These are phyloP conservation scores for Carallia pectinifolia DNA, from an alignment of 345 rosid genomes.

Conservation along the genomic window DNA sequence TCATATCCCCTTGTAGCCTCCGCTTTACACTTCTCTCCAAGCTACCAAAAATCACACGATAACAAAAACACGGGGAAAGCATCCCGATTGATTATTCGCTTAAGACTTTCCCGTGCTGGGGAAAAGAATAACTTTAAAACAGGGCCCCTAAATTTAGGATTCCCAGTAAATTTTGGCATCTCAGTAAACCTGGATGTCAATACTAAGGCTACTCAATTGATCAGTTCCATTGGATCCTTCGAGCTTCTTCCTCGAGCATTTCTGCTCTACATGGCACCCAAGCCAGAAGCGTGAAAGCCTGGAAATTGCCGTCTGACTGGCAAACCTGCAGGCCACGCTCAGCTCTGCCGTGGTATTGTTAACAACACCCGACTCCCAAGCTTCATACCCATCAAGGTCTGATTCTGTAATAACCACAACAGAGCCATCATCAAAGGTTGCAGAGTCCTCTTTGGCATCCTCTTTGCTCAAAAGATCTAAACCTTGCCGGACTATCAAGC, in stretches of 20 bases:
- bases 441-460: not conserved
- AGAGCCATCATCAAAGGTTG: slow-evolving; percentile 75
- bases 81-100: not conserved
- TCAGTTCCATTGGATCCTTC: slow-evolving; percentile 28
- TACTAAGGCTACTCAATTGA: slow-evolving; percentile 61
- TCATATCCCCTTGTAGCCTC: slow-evolving; percentile 1
- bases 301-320: slow-evolving; percentile 59
- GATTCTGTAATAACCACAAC: slow-evolving; percentile 78
- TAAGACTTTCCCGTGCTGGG: not conserved
- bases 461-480: slow-evolving; percentile 30
- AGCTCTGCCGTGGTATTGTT: slow-evolving; percentile 57
- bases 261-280: slow-evolving; percentile 31
- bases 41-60: not conserved
- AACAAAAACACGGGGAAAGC: not conserved
- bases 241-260: slow-evolving; percentile 36
- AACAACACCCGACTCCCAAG: slow-evolving; percentile 24
- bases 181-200: slow-evolving; percentile 81
- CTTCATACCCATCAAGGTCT: slow-evolving; percentile 77
- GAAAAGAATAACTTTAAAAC: not conserved
- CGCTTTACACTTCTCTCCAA: not conserved
- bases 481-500: not conserved
- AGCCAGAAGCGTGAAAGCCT: slow-evolving; percentile 79
- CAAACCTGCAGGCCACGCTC: slow-evolving; percentile 63
- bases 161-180: slow-evolving; percentile 9
- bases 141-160: not conserved